Evolutionary conservation across 1,139 yeast genomes (phyloP).

Genomic region (Pichia sp.): DNA sequence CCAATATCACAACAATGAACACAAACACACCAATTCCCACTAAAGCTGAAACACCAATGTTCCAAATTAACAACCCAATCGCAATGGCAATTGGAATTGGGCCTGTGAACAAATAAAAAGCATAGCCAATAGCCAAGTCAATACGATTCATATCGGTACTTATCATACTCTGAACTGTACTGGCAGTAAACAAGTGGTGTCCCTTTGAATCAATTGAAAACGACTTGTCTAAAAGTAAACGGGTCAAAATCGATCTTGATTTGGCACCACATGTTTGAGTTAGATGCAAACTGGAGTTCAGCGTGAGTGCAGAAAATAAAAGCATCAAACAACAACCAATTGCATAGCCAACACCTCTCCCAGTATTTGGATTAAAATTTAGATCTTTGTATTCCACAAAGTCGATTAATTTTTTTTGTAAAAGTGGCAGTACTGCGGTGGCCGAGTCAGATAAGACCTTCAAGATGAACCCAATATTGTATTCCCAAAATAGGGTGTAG

Average conservation of each 20-base stretch:
- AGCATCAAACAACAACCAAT: slow-evolving; percentile 43
- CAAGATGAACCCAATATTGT: slow-evolving; percentile 22
- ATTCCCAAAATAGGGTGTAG: slow-evolving; percentile 29
- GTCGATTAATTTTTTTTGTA: slow-evolving; percentile 42
- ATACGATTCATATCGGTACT: slow-evolving; percentile 73
- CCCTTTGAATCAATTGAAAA: slow-evolving; percentile 52
- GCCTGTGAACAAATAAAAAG: slow-evolving; percentile 59
- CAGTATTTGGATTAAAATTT: slow-evolving; percentile 25
- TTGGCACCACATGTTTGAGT: slow-evolving; percentile 55
- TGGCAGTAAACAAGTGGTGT: slow-evolving; percentile 51
- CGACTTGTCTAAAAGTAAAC: slow-evolving; percentile 57
- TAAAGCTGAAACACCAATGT: slow-evolving; percentile 65
- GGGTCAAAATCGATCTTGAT: slow-evolving; percentile 54
- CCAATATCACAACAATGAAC: slow-evolving; percentile 26
- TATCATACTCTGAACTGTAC: slow-evolving; percentile 64
- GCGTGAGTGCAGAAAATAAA: slow-evolving; percentile 39
- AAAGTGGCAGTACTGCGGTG: slow-evolving; percentile 32
- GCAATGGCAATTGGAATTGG: slow-evolving; percentile 50
- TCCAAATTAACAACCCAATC: slow-evolving; percentile 55
- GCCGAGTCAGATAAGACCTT: slow-evolving; percentile 28
- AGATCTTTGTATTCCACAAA: slow-evolving; percentile 32
- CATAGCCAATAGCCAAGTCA: slow-evolving; percentile 65
- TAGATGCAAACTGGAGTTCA: slow-evolving; percentile 54
- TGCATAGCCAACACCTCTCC: slow-evolving; percentile 54
- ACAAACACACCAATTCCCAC: slow-evolving; percentile 56